phyloP scores from a whole-genome alignment of 2,329 filamentous ascomycete genomes.

The Exophiala viscosa region DNA sequence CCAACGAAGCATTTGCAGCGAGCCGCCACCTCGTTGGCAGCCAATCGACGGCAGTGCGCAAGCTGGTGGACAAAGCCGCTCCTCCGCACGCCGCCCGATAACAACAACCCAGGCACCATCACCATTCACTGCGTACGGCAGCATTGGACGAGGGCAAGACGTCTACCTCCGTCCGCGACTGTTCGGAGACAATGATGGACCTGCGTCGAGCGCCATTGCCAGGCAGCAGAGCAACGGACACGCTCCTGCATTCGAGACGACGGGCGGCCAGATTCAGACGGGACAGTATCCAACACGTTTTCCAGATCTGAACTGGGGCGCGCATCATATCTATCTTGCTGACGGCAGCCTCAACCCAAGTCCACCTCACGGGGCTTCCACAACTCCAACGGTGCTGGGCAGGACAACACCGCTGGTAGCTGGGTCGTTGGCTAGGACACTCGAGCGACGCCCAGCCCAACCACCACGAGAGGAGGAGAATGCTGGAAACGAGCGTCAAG shows the following conservation, averaged over 20 bases:
- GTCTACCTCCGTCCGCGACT: background rate
- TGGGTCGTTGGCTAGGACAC: background rate
- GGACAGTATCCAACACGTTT: background rate
- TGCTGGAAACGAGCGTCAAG: no score
- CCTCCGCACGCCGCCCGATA: background rate
- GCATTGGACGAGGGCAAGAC: background rate
- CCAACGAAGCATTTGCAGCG: background rate
- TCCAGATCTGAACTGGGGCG: background rate
- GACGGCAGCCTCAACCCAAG: background rate
- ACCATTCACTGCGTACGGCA: no score
- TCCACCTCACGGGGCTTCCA: slow-evolving; percentile 3
- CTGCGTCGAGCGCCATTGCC: background rate
- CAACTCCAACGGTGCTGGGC: background rate
- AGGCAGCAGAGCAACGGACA: background rate
- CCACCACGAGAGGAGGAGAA: no score
- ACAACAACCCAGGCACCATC: no score
- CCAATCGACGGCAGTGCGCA: background rate
- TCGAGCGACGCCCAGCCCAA: background rate
- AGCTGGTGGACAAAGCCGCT: background rate
- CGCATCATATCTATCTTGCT: background rate
- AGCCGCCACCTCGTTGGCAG: background rate
- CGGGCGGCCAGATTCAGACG: no score
- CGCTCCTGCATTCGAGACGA: no score
- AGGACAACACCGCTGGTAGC: background rate
- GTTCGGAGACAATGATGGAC: background rate